Evolutionary conservation across 805 yeast genomes (phyloP), one percentile per base, ranked within the genome.

Genomic region (Hanseniaspora nectarophila): DNA sequence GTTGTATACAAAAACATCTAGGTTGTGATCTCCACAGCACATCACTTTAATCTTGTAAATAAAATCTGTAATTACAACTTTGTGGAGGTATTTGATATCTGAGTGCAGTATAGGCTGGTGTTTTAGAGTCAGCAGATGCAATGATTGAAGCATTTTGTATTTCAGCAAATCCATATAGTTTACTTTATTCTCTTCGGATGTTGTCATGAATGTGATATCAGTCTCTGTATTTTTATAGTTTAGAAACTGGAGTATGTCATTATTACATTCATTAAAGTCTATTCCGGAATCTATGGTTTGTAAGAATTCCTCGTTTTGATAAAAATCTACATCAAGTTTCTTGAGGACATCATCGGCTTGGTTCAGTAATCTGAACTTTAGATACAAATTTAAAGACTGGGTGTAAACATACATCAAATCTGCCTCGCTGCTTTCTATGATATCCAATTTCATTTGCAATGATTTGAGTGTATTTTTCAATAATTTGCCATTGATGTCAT

Each of bases 301-400:
- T 7, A 45, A 18, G 29, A 45, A 42, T 6, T 44, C 51, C n/a
- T 44, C 44, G 18, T 54, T 45, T 5, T 37, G 38, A 8, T 24
- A 12, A 6, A 62, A 37, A 10, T 55, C 56, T 7, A 48, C 48
- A 28, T 57, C 54, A 1, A 62, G 52, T 10, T 33, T 43, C 6
- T 54, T 48, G 26, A 65, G 50, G 38, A 63, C 59, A n/a, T 23
- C 29, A 10, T 53, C 53, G 2, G 65, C 63, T 38, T 63, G 64
- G 13, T 61, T 65, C 15, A 55, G 46, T 34, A 66, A 52, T 28
- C 61, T 60, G 35, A 65, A 61, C 4, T 57, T 54, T n/a, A 60
- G 45, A 44, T 58, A 65, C 9, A 65, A 43, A 43, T 61, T 59
- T 21, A 63, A 45, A 18, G 61, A 42, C 18, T 57, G 60, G 53